phyloP scores from a whole-genome alignment of 2,329 filamentous ascomycete species.

The Thyridium curvatum region DNA sequence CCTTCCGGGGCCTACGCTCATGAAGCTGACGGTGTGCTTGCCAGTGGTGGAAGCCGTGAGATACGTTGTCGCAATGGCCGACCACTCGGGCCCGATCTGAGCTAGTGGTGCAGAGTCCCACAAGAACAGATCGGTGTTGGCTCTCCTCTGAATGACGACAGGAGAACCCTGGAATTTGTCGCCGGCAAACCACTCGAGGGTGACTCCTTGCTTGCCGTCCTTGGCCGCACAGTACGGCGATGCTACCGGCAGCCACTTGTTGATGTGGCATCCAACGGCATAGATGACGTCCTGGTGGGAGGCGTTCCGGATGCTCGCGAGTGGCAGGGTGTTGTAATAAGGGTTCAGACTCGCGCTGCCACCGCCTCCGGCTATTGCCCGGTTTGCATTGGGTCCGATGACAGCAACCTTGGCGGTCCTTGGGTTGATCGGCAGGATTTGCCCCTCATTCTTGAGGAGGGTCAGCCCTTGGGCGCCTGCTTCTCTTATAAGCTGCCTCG shows the following conservation, averaged over 20 bases:
- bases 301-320: conserved; percentile 53
- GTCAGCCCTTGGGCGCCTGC: conserved; percentile 58
- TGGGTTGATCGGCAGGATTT: conserved; percentile 50
- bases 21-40: conserved; percentile 60
- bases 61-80: conserved; percentile 54
- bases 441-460: conserved; percentile 56
- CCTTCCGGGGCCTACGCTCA: conserved; percentile 58
- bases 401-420: conserved; percentile 54
- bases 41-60: conserved; percentile 54
- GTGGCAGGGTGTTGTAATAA: conserved; percentile 60
- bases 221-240: conserved; percentile 51
- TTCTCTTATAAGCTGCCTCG: conserved; percentile 51
- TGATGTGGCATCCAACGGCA: conserved; percentile 55
- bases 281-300: conserved; percentile 51
- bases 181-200: conserved; percentile 58
- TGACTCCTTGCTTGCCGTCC: conserved; percentile 53
- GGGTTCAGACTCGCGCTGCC: conserved; percentile 64
- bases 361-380: conserved; percentile 61
- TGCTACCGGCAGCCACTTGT: conserved; percentile 60
- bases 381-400: conserved; percentile 62
- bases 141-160: conserved; percentile 49
- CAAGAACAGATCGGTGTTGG: conserved; percentile 61
- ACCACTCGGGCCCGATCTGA: conserved; percentile 57
- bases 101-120: conserved; percentile 62
- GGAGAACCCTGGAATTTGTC: conserved; percentile 56